These are phyloP conservation scores for Alternaria gaisen DNA, from an alignment of 2,329 filamentous ascomycete genomes.

Conservation along the genomic window DNA sequence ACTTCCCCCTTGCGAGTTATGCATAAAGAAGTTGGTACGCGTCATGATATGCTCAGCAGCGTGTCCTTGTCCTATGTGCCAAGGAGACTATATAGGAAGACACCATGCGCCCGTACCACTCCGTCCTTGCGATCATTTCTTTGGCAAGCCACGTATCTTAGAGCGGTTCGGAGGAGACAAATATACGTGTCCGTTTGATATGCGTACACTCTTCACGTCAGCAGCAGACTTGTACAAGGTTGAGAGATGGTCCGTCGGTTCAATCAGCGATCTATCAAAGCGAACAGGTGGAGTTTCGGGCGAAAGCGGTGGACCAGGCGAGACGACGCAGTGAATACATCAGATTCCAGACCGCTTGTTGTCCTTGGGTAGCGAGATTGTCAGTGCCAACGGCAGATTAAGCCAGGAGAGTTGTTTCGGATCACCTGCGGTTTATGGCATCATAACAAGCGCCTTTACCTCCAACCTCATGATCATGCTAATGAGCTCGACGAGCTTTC, in stretches of 20 bases:
- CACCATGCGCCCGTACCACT: conserved; percentile 8
- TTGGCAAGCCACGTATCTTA: conserved; percentile 20
- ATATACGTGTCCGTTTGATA: conserved; percentile 5
- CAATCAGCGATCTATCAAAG: background rate
- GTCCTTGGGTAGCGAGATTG: conserved; percentile 7
- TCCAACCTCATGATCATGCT: background rate
- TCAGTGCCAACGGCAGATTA: conserved; percentile 8
- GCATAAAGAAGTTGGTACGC: conserved; percentile 2
- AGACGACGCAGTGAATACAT: background rate
- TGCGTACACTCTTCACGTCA: background rate
- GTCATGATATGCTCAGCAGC: conserved; percentile 12
- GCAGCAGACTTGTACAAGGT: background rate
- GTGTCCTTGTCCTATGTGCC: conserved; percentile 18
- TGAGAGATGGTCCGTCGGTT: background rate
- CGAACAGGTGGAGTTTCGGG: background rate
- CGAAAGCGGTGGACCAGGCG: background rate
- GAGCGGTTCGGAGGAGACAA: conserved; percentile 10
- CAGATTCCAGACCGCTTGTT: background rate
- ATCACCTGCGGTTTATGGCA: conserved; percentile 11
- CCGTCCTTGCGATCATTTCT: conserved; percentile 22
- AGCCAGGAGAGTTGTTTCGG: background rate
- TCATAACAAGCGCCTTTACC: conserved; percentile 3
- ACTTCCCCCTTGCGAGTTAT: background rate
- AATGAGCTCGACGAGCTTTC: background rate
- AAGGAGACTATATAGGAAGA: conserved; percentile 1